Conservation (phyloP, 495 filamentous ascomycete species). For the Lasiosphaeriaceae sp. region DNA sequence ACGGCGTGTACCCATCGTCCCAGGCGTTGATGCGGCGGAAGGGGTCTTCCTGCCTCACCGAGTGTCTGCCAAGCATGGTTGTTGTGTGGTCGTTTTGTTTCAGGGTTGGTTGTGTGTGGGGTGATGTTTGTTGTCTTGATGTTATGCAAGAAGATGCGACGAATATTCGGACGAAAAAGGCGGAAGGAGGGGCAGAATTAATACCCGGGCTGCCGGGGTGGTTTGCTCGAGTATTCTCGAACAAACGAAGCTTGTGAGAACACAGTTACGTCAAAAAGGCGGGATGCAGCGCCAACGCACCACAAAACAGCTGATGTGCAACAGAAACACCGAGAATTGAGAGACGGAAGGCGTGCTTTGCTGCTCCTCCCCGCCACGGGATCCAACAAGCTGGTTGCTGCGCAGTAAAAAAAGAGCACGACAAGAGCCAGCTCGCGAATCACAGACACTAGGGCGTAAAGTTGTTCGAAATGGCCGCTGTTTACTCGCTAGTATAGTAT, state of each 20-base stretch:
- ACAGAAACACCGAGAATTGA: too few species aligned
- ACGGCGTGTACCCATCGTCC: slow-evolving; percentile 20
- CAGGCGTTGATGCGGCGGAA: slow-evolving; percentile 20
- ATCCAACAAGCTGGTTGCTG: too few species aligned
- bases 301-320: background rate
- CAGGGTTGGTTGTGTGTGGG: background rate
- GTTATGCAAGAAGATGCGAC: too few species aligned
- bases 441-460: too few species aligned
- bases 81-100: background rate
- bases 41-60: slow-evolving; percentile 14
- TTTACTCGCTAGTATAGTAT: too few species aligned
- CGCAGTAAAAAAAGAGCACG: too few species aligned
- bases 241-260: background rate
- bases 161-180: background rate
- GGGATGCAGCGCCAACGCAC: background rate
- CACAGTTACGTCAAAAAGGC: background rate
- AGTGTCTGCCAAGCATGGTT: slow-evolving; percentile 3
- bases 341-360: too few species aligned
- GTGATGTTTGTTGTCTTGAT: background rate
- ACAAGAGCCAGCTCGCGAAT: too few species aligned
- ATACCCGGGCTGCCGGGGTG: too few species aligned
- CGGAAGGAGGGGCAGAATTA: background rate
- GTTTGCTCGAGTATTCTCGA: too few species aligned
- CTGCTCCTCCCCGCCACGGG: too few species aligned
- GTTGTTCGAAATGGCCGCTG: too few species aligned